phyloP scores from a whole-genome alignment of 2,329 filamentous ascomycete genomes.

The Metarhizium anisopliae region DNA sequence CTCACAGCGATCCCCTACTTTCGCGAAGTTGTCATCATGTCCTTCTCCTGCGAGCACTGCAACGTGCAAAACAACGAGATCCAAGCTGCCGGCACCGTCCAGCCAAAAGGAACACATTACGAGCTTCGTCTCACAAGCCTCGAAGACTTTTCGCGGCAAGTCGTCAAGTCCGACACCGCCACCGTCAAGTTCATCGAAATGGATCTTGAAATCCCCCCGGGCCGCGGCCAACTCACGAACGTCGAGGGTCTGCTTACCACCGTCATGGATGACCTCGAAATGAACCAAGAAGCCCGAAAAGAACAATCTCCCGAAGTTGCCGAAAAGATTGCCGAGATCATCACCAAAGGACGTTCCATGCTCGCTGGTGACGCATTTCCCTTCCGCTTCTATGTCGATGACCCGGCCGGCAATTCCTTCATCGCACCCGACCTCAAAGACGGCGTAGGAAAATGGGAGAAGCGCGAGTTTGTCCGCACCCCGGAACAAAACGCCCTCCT shows the following conservation, averaged over 20 bases:
- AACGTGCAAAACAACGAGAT: conserved; percentile 86
- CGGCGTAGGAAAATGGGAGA: conserved; percentile 78
- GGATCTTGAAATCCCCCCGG: conserved; percentile 86
- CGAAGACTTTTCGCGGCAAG: conserved; percentile 72
- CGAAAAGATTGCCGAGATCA: conserved; percentile 67
- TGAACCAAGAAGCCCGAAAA: conserved; percentile 76
- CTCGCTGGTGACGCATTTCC: conserved; percentile 69
- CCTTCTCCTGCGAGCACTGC: conserved; percentile 88
- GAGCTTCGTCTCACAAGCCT: conserved; percentile 66
- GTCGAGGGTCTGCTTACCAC: conserved; percentile 78
- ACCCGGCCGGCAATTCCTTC: conserved; percentile 92
- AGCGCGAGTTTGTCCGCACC: conserved; percentile 74
- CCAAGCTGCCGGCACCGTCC: conserved; percentile 84
- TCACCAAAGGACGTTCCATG: conserved; percentile 68
- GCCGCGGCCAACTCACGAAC: conserved; percentile 86
- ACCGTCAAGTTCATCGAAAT: conserved; percentile 82
- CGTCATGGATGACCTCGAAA: conserved; percentile 70
- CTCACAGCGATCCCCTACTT: conserved; percentile 94
- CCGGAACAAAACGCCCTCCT: conserved; percentile 79
- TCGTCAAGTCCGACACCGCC: conserved; percentile 87
- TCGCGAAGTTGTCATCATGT: conserved; percentile 95
- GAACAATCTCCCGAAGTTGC: conserved; percentile 68
- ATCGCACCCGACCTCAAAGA: conserved; percentile 81
- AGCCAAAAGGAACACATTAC: conserved; percentile 79
- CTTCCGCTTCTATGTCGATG: conserved; percentile 81